Evolutionary conservation across 2,329 filamentous ascomycete genomes (phyloP), one percentile per base, ranked within the genome.

Genomic region (Hypoxylon sp.): DNA sequence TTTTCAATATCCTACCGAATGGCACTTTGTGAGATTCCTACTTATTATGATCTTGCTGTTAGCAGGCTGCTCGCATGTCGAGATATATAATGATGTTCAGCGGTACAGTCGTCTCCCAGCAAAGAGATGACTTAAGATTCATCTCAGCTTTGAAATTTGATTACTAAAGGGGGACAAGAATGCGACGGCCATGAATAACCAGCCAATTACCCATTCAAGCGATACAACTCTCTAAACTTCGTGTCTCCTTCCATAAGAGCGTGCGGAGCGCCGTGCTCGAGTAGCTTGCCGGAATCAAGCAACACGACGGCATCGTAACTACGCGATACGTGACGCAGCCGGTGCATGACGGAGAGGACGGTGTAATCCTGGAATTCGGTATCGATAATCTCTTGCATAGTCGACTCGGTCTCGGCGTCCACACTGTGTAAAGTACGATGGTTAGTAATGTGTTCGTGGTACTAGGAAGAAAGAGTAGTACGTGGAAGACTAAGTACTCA

Each of bases 361-460:
- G 65, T 68, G 23, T 61, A 55, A 37, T 51, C 54, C 8, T 35
- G 40, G 48, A 69, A 69, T 10, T 62, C 61, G 2, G 21, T 58
- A 50, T 69, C 64, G 26, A 69, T 54, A 5, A 68, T 50, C n/a
- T 62, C 38, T 53, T 68, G 64, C 58, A 68, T 67, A 8, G 60
- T 35, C 5, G 55, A 23, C 33, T 70, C 67, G 1, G 66, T 70
- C 10, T 62, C 52, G 26, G 23, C 20, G 18, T 69, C 67, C 6
- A 69, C 60, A 46, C 67, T 69, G 20, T 48, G 18, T 40, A 8
- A 10, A 18, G 20, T 8, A 11, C 5, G 13, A 40, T 46, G 48
- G 15, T 41, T 11, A 48, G 51, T 10, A 9, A 15, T 24, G 6
- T 43, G 5, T 35, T 17, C 31, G 31, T 15, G 31, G 4, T 15